Evolutionary conservation across 2,329 filamentous ascomycete genomes (phyloP).

Genomic region (Chaetomium globosum): DNA sequence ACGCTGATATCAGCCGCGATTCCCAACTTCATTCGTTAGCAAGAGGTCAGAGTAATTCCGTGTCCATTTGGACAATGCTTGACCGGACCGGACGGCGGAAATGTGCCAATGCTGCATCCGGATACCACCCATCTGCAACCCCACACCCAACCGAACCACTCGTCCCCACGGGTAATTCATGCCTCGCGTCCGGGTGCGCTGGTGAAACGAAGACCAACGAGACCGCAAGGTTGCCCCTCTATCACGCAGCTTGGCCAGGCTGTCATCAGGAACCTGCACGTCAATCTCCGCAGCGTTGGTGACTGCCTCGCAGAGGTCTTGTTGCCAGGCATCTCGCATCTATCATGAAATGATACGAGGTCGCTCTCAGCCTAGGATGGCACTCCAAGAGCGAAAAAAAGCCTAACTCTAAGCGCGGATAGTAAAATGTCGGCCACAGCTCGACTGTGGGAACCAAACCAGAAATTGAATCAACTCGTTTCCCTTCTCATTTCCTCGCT

Average conservation of each 20-base stretch:
- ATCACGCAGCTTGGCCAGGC: not conserved
- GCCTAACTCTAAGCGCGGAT: too few relatives aligned
- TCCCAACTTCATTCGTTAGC: not conserved
- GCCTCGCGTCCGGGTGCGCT: slow-evolving; percentile 11
- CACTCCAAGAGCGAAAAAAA: too few relatives aligned
- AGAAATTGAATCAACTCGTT: too few relatives aligned
- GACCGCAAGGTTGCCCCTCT: not conserved
- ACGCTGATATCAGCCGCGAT: slow-evolving; percentile 3
- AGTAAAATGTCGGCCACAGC: too few relatives aligned
- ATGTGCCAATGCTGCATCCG: slow-evolving; percentile 18
- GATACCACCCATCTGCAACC: slow-evolving; percentile 11
- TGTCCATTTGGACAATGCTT: not conserved
- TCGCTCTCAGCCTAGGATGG: not conserved
- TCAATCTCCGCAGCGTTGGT: not conserved
- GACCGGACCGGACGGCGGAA: slow-evolving; percentile 1
- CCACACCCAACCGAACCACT: not conserved
- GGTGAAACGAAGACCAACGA: slow-evolving; percentile 2
- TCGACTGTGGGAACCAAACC: too few relatives aligned
- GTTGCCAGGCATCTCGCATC: not conserved
- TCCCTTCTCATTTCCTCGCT: too few relatives aligned
- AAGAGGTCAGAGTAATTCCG: not conserved
- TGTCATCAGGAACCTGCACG: not conserved
- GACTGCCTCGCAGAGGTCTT: not conserved
- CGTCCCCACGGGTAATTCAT: slow-evolving; percentile 1
- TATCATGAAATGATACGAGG: not conserved